Percentiles rank a stretch among this genome's conserved stretches.
Conservation (phyloP, 208 protist genomes). For the Angomonas ambiguus region DNA sequence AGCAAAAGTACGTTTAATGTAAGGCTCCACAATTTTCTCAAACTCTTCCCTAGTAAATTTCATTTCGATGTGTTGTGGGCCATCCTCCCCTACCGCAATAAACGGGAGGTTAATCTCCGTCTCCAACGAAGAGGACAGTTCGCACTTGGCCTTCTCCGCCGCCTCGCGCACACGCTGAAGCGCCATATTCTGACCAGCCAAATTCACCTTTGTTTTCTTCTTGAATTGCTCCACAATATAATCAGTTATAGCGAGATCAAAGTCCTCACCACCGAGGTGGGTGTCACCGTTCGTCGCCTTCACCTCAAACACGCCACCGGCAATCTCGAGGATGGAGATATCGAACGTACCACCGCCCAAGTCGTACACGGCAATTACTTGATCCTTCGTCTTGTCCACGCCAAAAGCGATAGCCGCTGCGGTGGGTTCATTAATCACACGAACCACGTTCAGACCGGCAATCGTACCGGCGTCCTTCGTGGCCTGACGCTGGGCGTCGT, state of each 20-base stretch:
- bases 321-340: conserved; percentile 94
- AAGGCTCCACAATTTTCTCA: conserved; percentile 74
- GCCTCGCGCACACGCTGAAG: conserved; percentile 96
- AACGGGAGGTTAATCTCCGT: conserved; percentile 96
- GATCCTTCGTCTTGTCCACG: conserved; percentile 21
- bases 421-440: conserved; percentile 99
- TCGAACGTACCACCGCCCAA: conserved; percentile 95
- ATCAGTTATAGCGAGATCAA: conserved; percentile 91
- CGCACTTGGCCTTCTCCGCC: conserved; percentile 97
- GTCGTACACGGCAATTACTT: conserved; percentile 63
- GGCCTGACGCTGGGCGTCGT: conserved; percentile 96
- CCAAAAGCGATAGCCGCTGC: conserved; percentile 84
- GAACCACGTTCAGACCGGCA: conserved; percentile 91
- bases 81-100: conserved; percentile 84
- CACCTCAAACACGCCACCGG: conserved; percentile 97
- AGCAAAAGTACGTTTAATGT: conserved; percentile 69
- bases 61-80: conserved; percentile 82
- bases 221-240: conserved; percentile 93
- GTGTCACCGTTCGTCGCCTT: conserved; percentile 98
- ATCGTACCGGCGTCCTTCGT: conserved; percentile 97
- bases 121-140: conserved; percentile 90
- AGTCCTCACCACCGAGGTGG: conserved; percentile 99
- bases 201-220: conserved; percentile 89
- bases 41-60: conserved; percentile 90
- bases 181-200: conserved; percentile 92